Evolutionary conservation across 352 stramenopile genomes (phyloP), one percentile per base, ranked within the genome.

Genomic region (Globisporangium perplexum): DNA sequence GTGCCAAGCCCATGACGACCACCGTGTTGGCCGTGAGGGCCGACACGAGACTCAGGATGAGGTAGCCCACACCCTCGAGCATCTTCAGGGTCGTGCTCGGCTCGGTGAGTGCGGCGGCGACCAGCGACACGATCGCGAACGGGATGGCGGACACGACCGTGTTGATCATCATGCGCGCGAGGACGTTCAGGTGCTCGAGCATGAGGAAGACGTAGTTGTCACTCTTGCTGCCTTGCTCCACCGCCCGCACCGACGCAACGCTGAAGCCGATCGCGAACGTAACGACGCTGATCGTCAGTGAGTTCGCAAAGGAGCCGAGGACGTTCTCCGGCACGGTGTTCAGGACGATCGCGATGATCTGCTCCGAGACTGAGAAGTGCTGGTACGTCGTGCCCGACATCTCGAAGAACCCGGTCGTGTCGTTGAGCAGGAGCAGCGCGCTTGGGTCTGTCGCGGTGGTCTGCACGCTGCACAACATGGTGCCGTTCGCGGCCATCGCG

Each of bases 311-410:
- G 0, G 77, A 67, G 20, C 70, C 60, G 47, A 88, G 66, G 47
- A 90, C 82, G 59, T 93, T 90, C 43, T 78, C 68, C 5, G 83
- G 83, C 50, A 93, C 73, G 31, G 88, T 60, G 35, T 69, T 59
- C 30, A 74, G 68, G 41, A 88, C 44, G 54, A 89, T 89, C 38
- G 55, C 62, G 48, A 92, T 82, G 50, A 90, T 63, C 57, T 90
- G 76, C 53, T 90, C 74, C 8, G 77, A 83, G 12, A 90, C 69
- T 28, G 66, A 75, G 41, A 88, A 61, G 38, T 62, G 60, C 28
- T 65, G 56, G 57, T 74, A 80, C 23, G 67, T 64, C 11, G 66
- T 67, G 36, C 70, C 49, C 11, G 63, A 50, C 7, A 52, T 53
- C 35, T 60, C 26, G 51, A 86, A 77, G 44, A 76, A 85, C n/a